Evolutionary conservation across 2,329 filamentous ascomycete species (phyloP), one percentile per base, ranked within the genome.

Genomic region (Rutstroemia sp.): DNA sequence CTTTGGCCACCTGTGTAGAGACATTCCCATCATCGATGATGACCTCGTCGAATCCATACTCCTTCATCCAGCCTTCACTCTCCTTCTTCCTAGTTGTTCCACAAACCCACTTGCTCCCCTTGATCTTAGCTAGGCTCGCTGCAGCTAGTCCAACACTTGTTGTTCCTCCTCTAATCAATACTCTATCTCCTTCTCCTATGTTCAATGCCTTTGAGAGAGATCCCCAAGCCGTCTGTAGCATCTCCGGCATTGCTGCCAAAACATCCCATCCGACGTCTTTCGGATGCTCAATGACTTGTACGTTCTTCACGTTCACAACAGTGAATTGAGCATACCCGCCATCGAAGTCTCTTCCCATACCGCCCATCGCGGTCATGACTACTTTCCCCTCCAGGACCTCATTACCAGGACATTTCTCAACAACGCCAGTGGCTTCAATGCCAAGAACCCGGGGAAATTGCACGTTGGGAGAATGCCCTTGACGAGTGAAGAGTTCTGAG

Each of bases 401-500:
- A 3, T 64, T 59, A 5, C 65, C 52, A 2, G 65, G 65, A 42
- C 58, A 61, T 1, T 50, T 41, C 14, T 52, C 42, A 2, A 65
- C 61, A 19, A 60, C 52, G 16, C 63, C 63, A 2, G 56, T 41
- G 9, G 56, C 58, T 58, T 65, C 63, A 46, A 65, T 64, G 19
- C 63, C 63, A 4, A 65, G 51, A 25, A 65, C 49, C 5, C 63
- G 56, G 3, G 63, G 63, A 46, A 65, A 62, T 2, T 19, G 41
- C 12, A 44, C 63, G 19, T 42, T 44, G 2, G 55, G 56, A 3
- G 61, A 63, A 34, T 59, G 58, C 6, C 63, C 63, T 54, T 61
- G 60, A 2, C 61, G 58, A 54, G 69, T 64, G 56, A 88, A 70
- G 38, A 90, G 79, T 71, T 92, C 88, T 85, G 90, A 90, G 57